Evolutionary conservation across 139 green algal species (phyloP), one percentile per base, ranked within the genome.

Genomic region (Limnomonas spitsbergensis): DNA sequence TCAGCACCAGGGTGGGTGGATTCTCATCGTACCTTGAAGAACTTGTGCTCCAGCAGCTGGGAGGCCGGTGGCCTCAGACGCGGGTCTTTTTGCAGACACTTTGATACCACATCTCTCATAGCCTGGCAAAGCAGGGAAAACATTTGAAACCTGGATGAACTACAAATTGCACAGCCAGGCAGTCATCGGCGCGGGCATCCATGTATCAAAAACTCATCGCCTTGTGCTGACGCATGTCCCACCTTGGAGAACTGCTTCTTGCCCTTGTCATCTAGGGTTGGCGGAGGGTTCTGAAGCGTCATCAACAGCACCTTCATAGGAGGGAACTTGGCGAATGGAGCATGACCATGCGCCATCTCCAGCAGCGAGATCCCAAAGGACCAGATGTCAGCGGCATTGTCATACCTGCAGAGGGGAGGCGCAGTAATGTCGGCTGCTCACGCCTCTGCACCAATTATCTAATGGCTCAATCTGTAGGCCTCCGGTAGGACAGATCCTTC

Each of bases 281-380:
- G 96, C 26, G 96, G 93, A n/a, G 93, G 93, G 85, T 98, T 97
- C 87, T 98, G 95, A 38, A 99, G 88, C 42, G 93, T 97, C 93
- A 98, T 97, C 35, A 98, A 80, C 76, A 94, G 72, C 42, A 89
- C 94, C 90, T 99, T 99, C 94, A 99, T 98, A 37, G 96, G 96
- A 14, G 96, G 95, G 77, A 96, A 96, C 84, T 97, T 96, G n/a
- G 96, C 94, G 89, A 99, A 99, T 38, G 96, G 96, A 24, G 96
- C 96, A 85, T 98, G 94, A 2, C 96, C 96, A 86, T 99, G 94
- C 20, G 94, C 95, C 79, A 98, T 90, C 91, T 99, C 96, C 74
- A 99, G 84, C 52, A 97, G 83, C 4, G 96, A 99, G 89, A 99
- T 99, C 38, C 96, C 96, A 82, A 99, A 95, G 0, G 92, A 98